Base-by-base conservation (phyloP, 176 grass and related monocot genomes). In the Zea luxurians region DNA sequence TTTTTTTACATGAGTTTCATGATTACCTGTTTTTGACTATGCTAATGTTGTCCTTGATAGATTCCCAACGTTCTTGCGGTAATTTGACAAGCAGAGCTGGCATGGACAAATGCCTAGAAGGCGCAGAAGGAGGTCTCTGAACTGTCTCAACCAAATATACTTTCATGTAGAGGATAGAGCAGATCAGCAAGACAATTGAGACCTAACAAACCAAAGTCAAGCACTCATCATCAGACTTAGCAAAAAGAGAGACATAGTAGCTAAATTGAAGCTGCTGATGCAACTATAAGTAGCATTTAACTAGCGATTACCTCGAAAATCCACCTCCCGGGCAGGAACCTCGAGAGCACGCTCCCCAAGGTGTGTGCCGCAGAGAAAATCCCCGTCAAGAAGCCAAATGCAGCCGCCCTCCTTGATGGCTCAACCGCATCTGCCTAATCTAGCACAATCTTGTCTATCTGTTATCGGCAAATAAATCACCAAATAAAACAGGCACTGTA, bases 361-460 rank as follows among this genome's bases (percentile, higher is more conserved):
- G 92, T 70, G 63, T 97, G 94, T 8, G 84, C 89, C 3, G 86
- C 91, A 3, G 94, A 97, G 27, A 93, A 85, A 63, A 93, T 78
- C 59, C 94, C 91, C 9, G 91, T 86, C n/a, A 97, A 74, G 61
- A 77, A 80, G 54, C 94, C 94, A 84, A 93, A 93, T 76, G 75
- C 86, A 36, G 57, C 64, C 46, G 86, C 80, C 85, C 91, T 89
- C 83, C 86, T 91, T 60, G 78, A 80, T 10, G 84, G 59, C 71
- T 93, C 84, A 1, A 93, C 79, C 13, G 83, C 70, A 87, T 97
- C 89, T 4, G 86, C 88, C 91, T 97, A 80, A 84, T 88, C 55
- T 13, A 57, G 8, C 61, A 89, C 48, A 12, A 58, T 2, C 50
- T 17, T 70, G 53, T 44, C 21, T 6, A 40, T 27, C 27, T 27